Percentiles rank a stretch among this genome's conserved stretches.
These are phyloP conservation scores for Malus hybrid DNA, from an alignment of 331 rosid species.

Conservation along the genomic window DNA sequence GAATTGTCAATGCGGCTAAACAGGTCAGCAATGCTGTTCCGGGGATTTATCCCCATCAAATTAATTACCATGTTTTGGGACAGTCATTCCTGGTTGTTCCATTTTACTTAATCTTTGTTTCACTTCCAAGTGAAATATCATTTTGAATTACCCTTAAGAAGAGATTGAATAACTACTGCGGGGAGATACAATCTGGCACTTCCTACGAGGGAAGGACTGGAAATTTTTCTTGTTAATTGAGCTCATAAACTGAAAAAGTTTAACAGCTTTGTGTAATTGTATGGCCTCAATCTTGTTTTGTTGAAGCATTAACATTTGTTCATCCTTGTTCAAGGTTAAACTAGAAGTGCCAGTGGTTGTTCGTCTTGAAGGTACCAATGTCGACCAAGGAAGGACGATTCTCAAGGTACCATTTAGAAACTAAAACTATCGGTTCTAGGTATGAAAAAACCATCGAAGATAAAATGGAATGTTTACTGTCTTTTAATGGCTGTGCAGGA, in stretches of 20 bases:
- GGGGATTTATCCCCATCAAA: neutral
- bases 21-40: constrained; percentile 21
- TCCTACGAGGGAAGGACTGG: neutral
- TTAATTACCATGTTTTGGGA: no score
- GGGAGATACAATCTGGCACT: neutral
- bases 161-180: neutral
- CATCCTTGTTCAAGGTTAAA: constrained; percentile 46
- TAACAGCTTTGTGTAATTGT: neutral
- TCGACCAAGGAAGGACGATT: constrained; percentile 89
- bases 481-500: constrained; percentile 54
- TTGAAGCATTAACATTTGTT: constrained; percentile 8
- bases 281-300: neutral
- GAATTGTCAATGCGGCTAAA: constrained; percentile 65
- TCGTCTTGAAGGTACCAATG: constrained; percentile 98
- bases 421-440: neutral
- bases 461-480: neutral
- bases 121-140: neutral
- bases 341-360: constrained; percentile 93
- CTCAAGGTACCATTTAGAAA: constrained; percentile 52
- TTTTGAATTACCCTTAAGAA: neutral
- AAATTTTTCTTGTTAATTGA: neutral
- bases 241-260: neutral
- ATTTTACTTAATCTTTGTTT: no score
- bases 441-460: no score
- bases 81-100: no score